Evolutionary conservation across 208 protist genomes (phyloP).

Genomic region (Vickermania ingenoplastis): DNA sequence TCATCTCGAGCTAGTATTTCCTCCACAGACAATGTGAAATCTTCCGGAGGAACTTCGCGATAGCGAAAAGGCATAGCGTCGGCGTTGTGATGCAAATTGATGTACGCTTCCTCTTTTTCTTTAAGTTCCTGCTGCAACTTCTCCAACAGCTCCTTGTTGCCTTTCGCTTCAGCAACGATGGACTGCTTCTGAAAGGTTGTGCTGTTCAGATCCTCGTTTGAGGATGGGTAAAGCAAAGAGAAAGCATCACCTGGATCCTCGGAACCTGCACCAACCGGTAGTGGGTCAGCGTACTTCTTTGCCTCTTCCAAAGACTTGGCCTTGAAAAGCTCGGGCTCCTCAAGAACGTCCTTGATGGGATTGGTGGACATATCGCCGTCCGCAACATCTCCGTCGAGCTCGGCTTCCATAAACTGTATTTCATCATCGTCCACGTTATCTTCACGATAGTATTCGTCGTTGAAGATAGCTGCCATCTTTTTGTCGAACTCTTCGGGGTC

Average conservation of each 20-base stretch:
- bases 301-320: conserved; percentile 54
- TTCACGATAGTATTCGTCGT: conserved; percentile 83
- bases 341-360: conserved; percentile 5
- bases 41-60: conserved; percentile 64
- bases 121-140: conserved; percentile 47
- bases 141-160: conserved; percentile 18
- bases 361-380: conserved; percentile 9
- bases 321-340: conserved; percentile 32
- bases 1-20: conserved; percentile 86
- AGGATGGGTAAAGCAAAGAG: conserved; percentile 54
- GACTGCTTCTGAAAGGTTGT: background rate
- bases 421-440: conserved; percentile 80
- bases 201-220: background rate
- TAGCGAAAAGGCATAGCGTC: conserved; percentile 61
- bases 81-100: conserved; percentile 62
- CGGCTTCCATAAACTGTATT: conserved; percentile 78
- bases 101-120: conserved; percentile 79
- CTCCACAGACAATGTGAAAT: conserved; percentile 77
- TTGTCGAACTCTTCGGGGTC: conserved; percentile 79
- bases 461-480: conserved; percentile 82
- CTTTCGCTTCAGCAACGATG: background rate
- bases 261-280: background rate
- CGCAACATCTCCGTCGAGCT: conserved; percentile 20
- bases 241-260: conserved; percentile 13
- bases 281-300: conserved; percentile 7